phyloP scores from a whole-genome alignment of 2,329 filamentous ascomycete genomes.

The Paracoccidioides brasiliensis region DNA sequence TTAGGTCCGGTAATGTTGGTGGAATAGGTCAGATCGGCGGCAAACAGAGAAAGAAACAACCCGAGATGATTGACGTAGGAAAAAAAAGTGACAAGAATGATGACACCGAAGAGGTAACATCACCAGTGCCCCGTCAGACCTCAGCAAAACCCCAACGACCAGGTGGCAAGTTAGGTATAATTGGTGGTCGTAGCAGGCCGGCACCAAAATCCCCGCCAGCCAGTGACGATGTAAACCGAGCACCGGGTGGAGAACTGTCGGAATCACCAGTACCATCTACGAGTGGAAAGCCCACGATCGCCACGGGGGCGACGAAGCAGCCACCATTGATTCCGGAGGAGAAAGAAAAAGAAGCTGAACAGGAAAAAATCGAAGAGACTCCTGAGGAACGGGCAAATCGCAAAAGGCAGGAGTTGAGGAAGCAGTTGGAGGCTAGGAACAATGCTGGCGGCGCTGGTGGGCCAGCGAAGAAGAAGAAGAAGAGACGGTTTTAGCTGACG shows the following conservation, averaged over 20 bases:
- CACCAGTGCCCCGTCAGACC: slow-evolving; percentile 3
- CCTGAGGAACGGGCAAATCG: slow-evolving; percentile 42
- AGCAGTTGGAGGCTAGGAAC: slow-evolving; percentile 36
- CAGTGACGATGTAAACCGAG: slow-evolving; percentile 3
- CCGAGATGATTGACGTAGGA: slow-evolving; percentile 5
- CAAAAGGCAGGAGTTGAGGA: slow-evolving; percentile 44
- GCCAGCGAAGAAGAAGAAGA: slow-evolving; percentile 49
- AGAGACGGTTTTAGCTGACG: slow-evolving; percentile 37
- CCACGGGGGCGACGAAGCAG: neutral
- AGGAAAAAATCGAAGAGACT: slow-evolving; percentile 22
- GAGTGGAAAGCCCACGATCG: neutral
- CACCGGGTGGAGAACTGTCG: neutral
- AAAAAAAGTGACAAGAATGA: slow-evolving; percentile 9
- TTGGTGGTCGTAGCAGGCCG: slow-evolving; percentile 15
- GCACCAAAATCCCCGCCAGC: slow-evolving; percentile 2
- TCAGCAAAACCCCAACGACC: slow-evolving; percentile 11
- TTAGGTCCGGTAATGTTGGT: slow-evolving; percentile 8
- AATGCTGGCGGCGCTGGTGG: slow-evolving; percentile 25
- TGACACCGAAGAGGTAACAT: slow-evolving; percentile 4
- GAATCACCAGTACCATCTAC: neutral
- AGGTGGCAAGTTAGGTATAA: slow-evolving; percentile 23
- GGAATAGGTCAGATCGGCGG: slow-evolving; percentile 22
- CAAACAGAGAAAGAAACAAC: slow-evolving; percentile 14
- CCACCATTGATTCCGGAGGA: slow-evolving; percentile 6
- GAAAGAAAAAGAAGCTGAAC: slow-evolving; percentile 9